A percentile compares a stretch with the other conserved stretches of the same genome.
phyloP scores from a whole-genome alignment of 2,329 filamentous ascomycete genomes.

The Clonostachys sp. region DNA sequence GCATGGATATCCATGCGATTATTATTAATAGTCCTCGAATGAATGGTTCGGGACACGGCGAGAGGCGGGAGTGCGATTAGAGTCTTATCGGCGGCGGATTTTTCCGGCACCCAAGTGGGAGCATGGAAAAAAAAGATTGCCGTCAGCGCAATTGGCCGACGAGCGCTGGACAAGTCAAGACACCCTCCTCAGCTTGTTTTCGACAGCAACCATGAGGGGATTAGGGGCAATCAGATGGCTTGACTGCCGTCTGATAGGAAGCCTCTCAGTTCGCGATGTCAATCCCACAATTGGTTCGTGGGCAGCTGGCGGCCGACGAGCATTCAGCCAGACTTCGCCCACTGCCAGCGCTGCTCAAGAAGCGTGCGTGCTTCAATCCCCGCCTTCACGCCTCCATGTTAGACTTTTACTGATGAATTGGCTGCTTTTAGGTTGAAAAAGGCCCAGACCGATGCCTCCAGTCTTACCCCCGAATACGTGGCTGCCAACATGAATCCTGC shows the following conservation, averaged over 20 bases:
- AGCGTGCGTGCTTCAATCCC: constrained; percentile 22
- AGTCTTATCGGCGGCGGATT: too few species aligned
- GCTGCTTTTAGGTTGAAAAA: constrained; percentile 34
- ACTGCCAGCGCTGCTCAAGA: constrained; percentile 30
- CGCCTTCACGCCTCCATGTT: too few species aligned
- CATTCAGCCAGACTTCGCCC: constrained; percentile 24
- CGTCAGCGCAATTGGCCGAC: neutral
- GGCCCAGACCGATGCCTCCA: constrained; percentile 46
- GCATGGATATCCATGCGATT: neutral
- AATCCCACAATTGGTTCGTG: constrained; percentile 13
- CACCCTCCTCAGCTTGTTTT: neutral
- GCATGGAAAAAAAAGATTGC: neutral
- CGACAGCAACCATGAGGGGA: constrained; percentile 28
- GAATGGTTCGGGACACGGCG: too few species aligned
- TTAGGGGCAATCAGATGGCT: constrained; percentile 32
- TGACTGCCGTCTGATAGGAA: constrained; percentile 27
- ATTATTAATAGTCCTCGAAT: too few species aligned
- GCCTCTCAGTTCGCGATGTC: constrained; percentile 16
- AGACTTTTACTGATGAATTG: too few species aligned
- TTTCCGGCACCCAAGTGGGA: neutral
- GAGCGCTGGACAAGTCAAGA: too few species aligned
- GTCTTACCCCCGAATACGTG: constrained; percentile 54
- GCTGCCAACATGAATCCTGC: constrained; percentile 76
- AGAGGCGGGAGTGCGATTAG: neutral
- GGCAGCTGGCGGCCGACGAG: constrained; percentile 15